These are phyloP conservation scores for Daedaleopsis nitida DNA, from an alignment of 768 basidiomycete genomes.

Conservation along the genomic window DNA sequence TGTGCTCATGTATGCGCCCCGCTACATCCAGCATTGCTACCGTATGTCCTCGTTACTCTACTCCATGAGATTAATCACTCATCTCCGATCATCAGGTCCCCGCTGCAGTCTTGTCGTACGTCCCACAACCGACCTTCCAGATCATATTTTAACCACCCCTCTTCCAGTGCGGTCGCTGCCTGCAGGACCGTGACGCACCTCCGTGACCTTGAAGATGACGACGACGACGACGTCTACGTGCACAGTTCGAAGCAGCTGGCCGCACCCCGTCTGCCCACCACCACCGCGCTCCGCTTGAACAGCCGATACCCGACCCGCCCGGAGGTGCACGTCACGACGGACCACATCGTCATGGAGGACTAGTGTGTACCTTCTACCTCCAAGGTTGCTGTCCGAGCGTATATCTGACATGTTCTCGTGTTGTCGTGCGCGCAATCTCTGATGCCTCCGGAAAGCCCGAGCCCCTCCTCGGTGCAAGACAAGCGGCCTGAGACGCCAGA, in stretches of 20 bases:
- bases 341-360: slow-evolving; percentile 62
- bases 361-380: slow-evolving; percentile 24
- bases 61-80: neutral
- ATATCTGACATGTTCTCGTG: too few species aligned
- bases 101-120: slow-evolving; percentile 65
- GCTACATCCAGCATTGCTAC: slow-evolving; percentile 48
- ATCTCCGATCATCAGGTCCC: slow-evolving; percentile 47
- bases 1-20: slow-evolving; percentile 1
- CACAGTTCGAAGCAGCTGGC: slow-evolving; percentile 19
- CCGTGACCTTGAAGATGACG: slow-evolving; percentile 51
- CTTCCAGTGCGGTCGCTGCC: slow-evolving; percentile 54
- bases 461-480: slow-evolving; percentile 10
- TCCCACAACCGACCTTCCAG: neutral
- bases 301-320: slow-evolving; percentile 35
- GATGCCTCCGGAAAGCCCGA: neutral
- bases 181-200: slow-evolving; percentile 71
- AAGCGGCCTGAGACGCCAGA: neutral
- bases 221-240: slow-evolving; percentile 32
- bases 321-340: slow-evolving; percentile 57
- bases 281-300: slow-evolving; percentile 7
- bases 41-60: slow-evolving; percentile 25
- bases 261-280: slow-evolving; percentile 1
- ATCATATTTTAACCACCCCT: slow-evolving; percentile 1
- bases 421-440: neutral
- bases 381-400: too few species aligned